Percentiles rank a stretch among this genome's conserved stretches.
These are phyloP conservation scores for Fusarium subtropicale DNA, from an alignment of 2,329 filamentous ascomycete genomes.

Conservation along the genomic window DNA sequence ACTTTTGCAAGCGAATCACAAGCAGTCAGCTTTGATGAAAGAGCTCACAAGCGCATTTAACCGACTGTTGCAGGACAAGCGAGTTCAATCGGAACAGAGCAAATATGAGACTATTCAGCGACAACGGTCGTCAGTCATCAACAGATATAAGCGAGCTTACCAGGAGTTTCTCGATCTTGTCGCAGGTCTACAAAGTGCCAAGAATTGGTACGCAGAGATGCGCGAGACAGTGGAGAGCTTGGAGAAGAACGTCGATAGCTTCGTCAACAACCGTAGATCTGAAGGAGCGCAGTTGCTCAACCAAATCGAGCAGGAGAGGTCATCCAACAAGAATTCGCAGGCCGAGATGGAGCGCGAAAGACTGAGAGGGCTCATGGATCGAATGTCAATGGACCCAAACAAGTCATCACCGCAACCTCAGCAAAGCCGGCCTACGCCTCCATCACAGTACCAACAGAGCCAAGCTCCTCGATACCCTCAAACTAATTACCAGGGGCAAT, in stretches of 20 bases:
- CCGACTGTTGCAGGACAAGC: slow-evolving; percentile 89
- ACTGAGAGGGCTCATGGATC: slow-evolving; percentile 90
- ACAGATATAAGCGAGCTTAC: slow-evolving; percentile 89
- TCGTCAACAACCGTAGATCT: slow-evolving; percentile 92
- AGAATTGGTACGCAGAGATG: slow-evolving; percentile 96
- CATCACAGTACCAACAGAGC: slow-evolving; percentile 41
- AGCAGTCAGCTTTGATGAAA: slow-evolving; percentile 93
- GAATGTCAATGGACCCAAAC: slow-evolving; percentile 85
- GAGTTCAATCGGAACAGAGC: slow-evolving; percentile 91
- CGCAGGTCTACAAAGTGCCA: slow-evolving; percentile 86
- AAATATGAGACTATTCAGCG: slow-evolving; percentile 92
- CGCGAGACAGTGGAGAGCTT: slow-evolving; percentile 91
- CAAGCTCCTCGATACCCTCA: slow-evolving; percentile 64
- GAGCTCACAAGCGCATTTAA: slow-evolving; percentile 91
- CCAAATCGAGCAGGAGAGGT: slow-evolving; percentile 85
- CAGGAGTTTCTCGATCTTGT: slow-evolving; percentile 92
- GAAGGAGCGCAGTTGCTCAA: slow-evolving; percentile 91
- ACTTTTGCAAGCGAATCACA: slow-evolving; percentile 92
- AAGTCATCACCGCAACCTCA: slow-evolving; percentile 56
- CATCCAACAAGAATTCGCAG: slow-evolving; percentile 66
- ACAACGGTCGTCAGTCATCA: slow-evolving; percentile 82
- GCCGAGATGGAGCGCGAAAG: slow-evolving; percentile 91
- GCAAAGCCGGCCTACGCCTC: slow-evolving; percentile 45
- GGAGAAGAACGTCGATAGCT: slow-evolving; percentile 95
- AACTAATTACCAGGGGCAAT: slow-evolving; percentile 67